Evolutionary conservation across 2,329 filamentous ascomycete species (phyloP).

Genomic region (Apiospora hydei): DNA sequence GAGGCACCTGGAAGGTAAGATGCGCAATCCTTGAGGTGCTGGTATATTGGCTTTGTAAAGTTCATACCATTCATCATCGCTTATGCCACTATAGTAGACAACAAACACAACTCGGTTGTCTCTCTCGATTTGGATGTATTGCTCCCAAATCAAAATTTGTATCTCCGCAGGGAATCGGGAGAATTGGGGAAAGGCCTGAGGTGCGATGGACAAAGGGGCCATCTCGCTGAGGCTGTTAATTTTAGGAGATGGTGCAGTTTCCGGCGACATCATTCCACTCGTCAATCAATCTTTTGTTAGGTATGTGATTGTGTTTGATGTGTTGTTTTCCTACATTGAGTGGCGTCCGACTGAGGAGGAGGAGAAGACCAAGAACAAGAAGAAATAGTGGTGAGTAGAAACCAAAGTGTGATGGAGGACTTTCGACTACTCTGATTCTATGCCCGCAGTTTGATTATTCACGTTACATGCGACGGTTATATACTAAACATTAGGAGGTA

Average conservation of each 20-base stretch:
- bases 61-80: background rate
- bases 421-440: too few species aligned
- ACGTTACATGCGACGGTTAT: too few species aligned
- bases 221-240: background rate
- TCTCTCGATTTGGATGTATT: background rate
- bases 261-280: too few species aligned
- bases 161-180: background rate
- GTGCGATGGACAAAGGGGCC: too few species aligned
- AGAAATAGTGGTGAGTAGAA: too few species aligned
- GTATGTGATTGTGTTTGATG: background rate
- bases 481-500: too few species aligned
- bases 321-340: too few species aligned
- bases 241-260: background rate
- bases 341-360: too few species aligned
- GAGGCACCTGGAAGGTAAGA: background rate
- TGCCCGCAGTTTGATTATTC: too few species aligned
- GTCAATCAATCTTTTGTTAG: too few species aligned
- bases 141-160: background rate
- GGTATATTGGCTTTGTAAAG: fast-evolving
- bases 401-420: too few species aligned
- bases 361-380: too few species aligned
- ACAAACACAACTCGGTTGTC: background rate
- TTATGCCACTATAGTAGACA: background rate
- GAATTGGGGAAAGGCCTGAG: background rate
- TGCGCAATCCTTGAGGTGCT: background rate